Percentiles rank a stretch among this genome's conserved stretches.
These are phyloP conservation scores for Aspergillus floridensis DNA, from an alignment of 2,329 filamentous ascomycete species.

Conservation along the genomic window DNA sequence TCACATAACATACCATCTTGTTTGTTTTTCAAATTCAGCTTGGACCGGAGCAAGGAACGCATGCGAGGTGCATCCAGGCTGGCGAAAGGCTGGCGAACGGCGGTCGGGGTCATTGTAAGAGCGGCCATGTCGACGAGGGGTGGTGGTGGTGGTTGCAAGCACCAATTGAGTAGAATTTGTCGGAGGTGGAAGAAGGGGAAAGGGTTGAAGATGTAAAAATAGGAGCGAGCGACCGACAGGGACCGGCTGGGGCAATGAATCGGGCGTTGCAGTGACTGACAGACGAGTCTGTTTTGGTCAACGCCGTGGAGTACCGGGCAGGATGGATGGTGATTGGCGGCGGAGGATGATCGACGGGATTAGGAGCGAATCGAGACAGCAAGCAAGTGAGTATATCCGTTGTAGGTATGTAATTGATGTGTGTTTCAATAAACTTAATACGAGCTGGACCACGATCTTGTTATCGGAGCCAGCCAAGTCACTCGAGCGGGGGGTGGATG, in stretches of 20 bases:
- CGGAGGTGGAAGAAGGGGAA: not conserved
- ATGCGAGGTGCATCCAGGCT: constrained; percentile 33
- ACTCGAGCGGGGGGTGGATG: not conserved
- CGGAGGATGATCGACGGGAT: constrained; percentile 14
- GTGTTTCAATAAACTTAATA: not conserved
- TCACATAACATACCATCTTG: constrained; percentile 28
- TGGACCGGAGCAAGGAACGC: constrained; percentile 31
- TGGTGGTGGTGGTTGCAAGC: not conserved
- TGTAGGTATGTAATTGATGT: not conserved
- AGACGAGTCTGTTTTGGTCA: constrained; percentile 20
- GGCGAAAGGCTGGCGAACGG: constrained; percentile 35
- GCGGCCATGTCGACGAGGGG: constrained; percentile 27
- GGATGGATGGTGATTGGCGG: constrained; percentile 22
- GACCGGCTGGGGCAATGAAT: not conserved
- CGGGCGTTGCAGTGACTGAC: not conserved
- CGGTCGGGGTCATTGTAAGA: constrained; percentile 35
- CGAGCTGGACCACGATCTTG: not conserved
- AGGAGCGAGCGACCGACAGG: not conserved
- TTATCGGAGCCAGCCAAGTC: not conserved
- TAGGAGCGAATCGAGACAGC: constrained; percentile 1
- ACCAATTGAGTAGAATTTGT: not conserved
- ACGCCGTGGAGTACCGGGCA: constrained; percentile 22
- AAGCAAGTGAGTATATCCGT: not conserved
- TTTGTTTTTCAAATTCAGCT: constrained; percentile 34
- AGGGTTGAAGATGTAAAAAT: constrained; percentile 2